A percentile compares a stretch with the other conserved stretches of the same genome.
These are phyloP conservation scores for Aspergillus affinis DNA, from an alignment of 495 filamentous ascomycete species.

Conservation along the genomic window DNA sequence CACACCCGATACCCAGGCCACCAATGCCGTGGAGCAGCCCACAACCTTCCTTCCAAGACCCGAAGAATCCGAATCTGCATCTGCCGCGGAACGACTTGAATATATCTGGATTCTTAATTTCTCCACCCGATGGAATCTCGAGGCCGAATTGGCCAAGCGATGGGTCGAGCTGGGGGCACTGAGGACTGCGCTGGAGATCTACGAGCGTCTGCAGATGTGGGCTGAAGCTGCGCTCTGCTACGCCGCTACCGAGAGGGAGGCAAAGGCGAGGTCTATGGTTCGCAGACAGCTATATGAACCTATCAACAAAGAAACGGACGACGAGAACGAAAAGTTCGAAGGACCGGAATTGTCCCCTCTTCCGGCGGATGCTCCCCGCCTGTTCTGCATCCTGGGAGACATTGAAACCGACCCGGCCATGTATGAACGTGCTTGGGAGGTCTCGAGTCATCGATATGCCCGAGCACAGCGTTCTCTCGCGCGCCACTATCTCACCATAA, in stretches of 20 bases:
- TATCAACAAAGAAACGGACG: slow-evolving; percentile 37
- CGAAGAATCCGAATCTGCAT: slow-evolving; percentile 73
- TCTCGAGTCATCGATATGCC: slow-evolving; percentile 76
- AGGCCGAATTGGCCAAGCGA: slow-evolving; percentile 85
- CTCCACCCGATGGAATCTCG: slow-evolving; percentile 88
- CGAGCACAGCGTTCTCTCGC: slow-evolving; percentile 86
- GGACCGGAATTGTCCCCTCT: slow-evolving; percentile 65
- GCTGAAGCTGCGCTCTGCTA: slow-evolving; percentile 92
- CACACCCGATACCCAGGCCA: slow-evolving; percentile 31
- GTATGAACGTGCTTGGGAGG: slow-evolving; percentile 87
- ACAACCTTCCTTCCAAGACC: slow-evolving; percentile 83
- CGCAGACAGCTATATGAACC: slow-evolving; percentile 74
- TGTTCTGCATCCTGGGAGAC: slow-evolving; percentile 94
- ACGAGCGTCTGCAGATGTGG: slow-evolving; percentile 92
- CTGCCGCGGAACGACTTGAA: slow-evolving; percentile 68
- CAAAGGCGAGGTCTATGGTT: slow-evolving; percentile 73
- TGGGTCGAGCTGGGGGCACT: slow-evolving; percentile 88
- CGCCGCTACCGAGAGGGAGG: slow-evolving; percentile 76
- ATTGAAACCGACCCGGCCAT: slow-evolving; percentile 69
- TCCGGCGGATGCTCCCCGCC: slow-evolving; percentile 78
- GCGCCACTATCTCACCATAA: slow-evolving; percentile 64
- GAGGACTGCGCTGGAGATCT: slow-evolving; percentile 90
- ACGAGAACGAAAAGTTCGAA: slow-evolving; percentile 59
- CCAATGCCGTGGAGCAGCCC: slow-evolving; percentile 26
- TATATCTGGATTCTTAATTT: slow-evolving; percentile 82